These are phyloP conservation scores for Phytomonas francai DNA, from an alignment of 208 protist species.

Conservation along the genomic window DNA sequence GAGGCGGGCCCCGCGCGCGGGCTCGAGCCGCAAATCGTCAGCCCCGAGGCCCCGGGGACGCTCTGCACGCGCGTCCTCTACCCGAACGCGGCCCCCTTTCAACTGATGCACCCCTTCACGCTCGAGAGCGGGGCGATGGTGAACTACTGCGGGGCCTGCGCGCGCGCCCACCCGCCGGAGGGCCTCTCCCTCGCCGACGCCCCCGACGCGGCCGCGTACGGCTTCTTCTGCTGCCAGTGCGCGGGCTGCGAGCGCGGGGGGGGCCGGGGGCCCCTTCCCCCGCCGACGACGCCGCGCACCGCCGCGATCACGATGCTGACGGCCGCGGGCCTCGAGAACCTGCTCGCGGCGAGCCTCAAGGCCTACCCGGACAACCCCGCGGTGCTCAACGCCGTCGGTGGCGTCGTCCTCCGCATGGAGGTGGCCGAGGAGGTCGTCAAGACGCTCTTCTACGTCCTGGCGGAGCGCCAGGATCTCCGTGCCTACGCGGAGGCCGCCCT, in stretches of 20 bases:
- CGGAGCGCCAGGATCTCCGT: constrained; percentile 23
- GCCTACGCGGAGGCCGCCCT: constrained; percentile 32
- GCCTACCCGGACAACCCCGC: constrained; percentile 8
- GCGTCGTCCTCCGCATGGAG: constrained; percentile 46
- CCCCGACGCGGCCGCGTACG: constrained; percentile 35
- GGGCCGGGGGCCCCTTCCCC: neutral
- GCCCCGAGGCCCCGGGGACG: constrained; percentile 11
- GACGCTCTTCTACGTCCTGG: constrained; percentile 23
- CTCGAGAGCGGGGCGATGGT: constrained; percentile 16
- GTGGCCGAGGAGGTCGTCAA: constrained; percentile 32
- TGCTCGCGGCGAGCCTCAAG: too few species aligned
- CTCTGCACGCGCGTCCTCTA: constrained; percentile 1
- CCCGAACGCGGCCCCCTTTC: constrained; percentile 32
- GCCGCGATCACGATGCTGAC: constrained; percentile 27
- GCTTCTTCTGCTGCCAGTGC: constrained; percentile 67
- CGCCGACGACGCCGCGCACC: constrained; percentile 23
- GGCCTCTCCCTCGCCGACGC: constrained; percentile 15
- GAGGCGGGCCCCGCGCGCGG: neutral
- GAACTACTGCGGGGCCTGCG: constrained; percentile 48
- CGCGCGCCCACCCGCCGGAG: constrained; percentile 33
- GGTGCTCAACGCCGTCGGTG: constrained; percentile 57
- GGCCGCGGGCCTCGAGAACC: too few species aligned
- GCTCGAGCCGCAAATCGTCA: constrained; percentile 3
- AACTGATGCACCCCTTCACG: constrained; percentile 39
- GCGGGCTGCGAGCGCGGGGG: constrained; percentile 13